Base-by-base conservation (phyloP, 23 red algal genomes). In the Gracilaria domingensis region DNA sequence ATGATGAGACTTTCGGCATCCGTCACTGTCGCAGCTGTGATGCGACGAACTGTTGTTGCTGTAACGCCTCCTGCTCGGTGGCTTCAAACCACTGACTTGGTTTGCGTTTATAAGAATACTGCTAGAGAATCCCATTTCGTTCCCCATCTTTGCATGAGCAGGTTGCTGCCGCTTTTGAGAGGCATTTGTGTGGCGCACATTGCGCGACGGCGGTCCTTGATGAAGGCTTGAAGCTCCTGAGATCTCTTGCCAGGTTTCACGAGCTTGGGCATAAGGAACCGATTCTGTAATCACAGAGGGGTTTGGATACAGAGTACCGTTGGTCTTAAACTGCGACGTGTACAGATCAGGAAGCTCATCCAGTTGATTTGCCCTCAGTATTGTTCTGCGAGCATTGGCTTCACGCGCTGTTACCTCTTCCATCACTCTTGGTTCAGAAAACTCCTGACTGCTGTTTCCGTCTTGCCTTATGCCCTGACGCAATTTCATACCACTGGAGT, bases 331-430 rank as follows among this genome's bases (percentile, higher is more conserved):
- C 30, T 69, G 64, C 16, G 64, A 51, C 0, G 2, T 51, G 39
- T 77, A 77, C 21, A 32, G 42, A 37, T 82, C 79, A 53, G 79
- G 79, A 28, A 82, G 79, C 37, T 82, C 79, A 38, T 82, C 79
- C 35, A 82, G 12, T 28, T 59, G 54, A 62, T 51, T 59, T 7
- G 79, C 79, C 32, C 79, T 45, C 23, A 51, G 16, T 25, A 82
- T 38, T 82, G 35, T 82, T 62, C 58, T 60, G 0, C 30, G 54
- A 56, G 53, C 34, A 40, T 23, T 56, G 30, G 25, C 33, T 38
- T 62, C 54, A 23, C 36, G 79, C 53, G 36, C 24, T 60, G 24
- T 1, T 47, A 18, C 14, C 12, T 5, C 79, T 24, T 56, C 49
- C 35, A 82, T 64, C 24, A 59, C 49, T 82, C 36, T 24, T 51